Conservation (phyloP, 306 rosid genomes). For the Vachellia collinsii region DNA sequence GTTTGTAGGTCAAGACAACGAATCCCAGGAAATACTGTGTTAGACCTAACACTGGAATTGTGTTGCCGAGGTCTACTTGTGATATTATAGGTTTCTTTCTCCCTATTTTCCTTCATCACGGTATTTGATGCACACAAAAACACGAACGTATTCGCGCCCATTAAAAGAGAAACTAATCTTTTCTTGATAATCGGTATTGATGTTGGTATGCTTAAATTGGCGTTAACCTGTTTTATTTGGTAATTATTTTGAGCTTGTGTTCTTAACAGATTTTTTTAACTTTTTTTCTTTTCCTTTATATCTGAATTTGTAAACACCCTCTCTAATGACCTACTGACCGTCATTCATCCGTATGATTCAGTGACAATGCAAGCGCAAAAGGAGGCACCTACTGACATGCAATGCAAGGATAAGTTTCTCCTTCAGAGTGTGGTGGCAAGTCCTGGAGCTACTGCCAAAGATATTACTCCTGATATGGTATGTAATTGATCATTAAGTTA, state of each 20-base stretch:
- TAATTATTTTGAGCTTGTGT: neutral
- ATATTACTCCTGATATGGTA: conserved; percentile 80
- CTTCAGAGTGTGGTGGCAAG: conserved; percentile 73
- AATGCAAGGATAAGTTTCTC: conserved; percentile 93
- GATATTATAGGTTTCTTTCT: conserved; percentile 68
- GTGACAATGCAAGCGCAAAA: conserved; percentile 97
- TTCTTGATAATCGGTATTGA: conserved; percentile 7
- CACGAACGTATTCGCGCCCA: conserved; percentile 7
- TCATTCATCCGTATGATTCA: conserved; percentile 31
- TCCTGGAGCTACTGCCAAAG: conserved; percentile 63
- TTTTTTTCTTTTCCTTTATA: neutral
- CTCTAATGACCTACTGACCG: conserved; percentile 25
- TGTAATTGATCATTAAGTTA: conserved; percentile 5
- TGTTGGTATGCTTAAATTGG: neutral
- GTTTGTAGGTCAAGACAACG: conserved; percentile 82
- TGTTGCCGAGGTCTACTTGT: conserved; percentile 82
- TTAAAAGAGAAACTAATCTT: conserved; percentile 26
- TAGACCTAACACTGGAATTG: conserved; percentile 94
- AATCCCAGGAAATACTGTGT: conserved; percentile 96
- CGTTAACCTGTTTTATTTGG: conserved; percentile 13
- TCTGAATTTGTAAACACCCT: neutral
- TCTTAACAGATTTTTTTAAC: neutral
- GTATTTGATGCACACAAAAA: neutral
- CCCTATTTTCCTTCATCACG: conserved; percentile 9
- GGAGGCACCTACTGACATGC: conserved; percentile 79